Percentiles rank a stretch among this genome's conserved stretches.
Evolutionary conservation across 305 asterid genomes (phyloP).

Genomic region (Solanum hybrid): DNA sequence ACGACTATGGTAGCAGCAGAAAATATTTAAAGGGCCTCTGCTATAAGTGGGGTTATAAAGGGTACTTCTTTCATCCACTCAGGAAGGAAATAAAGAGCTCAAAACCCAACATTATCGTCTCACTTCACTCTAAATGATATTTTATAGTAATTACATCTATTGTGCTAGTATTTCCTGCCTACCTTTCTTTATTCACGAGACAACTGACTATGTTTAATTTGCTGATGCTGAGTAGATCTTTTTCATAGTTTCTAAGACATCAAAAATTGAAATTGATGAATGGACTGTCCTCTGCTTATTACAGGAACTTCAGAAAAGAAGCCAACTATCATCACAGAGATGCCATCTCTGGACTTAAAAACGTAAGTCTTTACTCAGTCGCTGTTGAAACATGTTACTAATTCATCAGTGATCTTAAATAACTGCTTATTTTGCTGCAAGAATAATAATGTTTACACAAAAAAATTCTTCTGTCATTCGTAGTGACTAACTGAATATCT

Average conservation of each 20-base stretch:
- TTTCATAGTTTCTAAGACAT: neutral
- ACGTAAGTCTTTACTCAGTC: constrained; percentile 26
- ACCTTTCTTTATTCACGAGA: neutral
- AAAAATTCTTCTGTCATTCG: neutral
- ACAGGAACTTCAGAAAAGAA: constrained; percentile 42
- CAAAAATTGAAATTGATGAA: neutral
- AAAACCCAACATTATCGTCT: neutral
- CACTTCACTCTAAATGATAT: neutral
- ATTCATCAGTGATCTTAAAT: neutral
- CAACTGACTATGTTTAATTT: neutral
- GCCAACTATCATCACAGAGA: constrained; percentile 23
- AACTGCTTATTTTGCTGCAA: neutral
- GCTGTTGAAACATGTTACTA: neutral
- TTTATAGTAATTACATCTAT: neutral
- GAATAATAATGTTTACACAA: neutral
- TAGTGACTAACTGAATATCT: neutral
- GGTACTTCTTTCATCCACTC: neutral
- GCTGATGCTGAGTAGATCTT: neutral
- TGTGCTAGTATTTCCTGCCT: neutral
- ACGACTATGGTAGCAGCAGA: neutral
- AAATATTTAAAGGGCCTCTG: neutral
- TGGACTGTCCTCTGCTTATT: neutral
- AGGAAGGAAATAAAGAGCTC: neutral
- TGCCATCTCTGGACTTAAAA: constrained; percentile 40
- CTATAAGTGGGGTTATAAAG: neutral